Evolutionary conservation across 2,329 filamentous ascomycete genomes (phyloP), one percentile per base, ranked within the genome.

Genomic region (Alternaria solani): DNA sequence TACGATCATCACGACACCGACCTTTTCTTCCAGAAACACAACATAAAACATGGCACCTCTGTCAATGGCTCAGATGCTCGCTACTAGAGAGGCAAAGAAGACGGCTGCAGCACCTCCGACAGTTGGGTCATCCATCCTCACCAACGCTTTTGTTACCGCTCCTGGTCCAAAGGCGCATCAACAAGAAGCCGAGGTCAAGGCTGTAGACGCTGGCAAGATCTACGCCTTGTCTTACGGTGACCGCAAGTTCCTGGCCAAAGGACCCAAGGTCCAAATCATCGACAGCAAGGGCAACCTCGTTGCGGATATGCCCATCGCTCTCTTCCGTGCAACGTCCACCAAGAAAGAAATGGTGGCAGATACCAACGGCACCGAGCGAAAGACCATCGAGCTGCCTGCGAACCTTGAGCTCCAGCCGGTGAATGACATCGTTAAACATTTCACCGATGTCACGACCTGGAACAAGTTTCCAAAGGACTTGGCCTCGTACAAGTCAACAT

Each of bases 151-250:
- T 18, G 51, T 32, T n/a, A 53, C 51, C 26, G 25, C 18, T 0
- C 51, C 18, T 30, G 51, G 51, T 7, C 1, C 51, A 12, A 53
- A 53, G 26, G 30, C 18, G 28, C n/a, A 26, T 25, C 39, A 28
- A 18, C 1, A 46, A 2, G 7, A 12, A 14, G 1, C 42, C 3
- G 25, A 47, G 20, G 7, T 20, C 11, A 23, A 42, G 7, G 26
- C 16, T 11, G 18, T 36, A 4, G 20, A 34, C 0, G 44, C 26
- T 6, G 12, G 34, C 36, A 56, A 51, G 0, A 56, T 56, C 32
- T 51, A 56, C 54, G 14, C 7, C 8, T 26, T 56, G 12, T 56
- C 54, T 2, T 49, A 26, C 11, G 46, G 44, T 5, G 46, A 56
- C 36, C 54, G 54, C n/a, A 56, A 23, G 11, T 9, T 56, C 2